A percentile compares a stretch with the other conserved stretches of the same genome.
Evolutionary conservation across 768 basidiomycete genomes (phyloP).

Genomic region (Rhizopogon rudus): DNA sequence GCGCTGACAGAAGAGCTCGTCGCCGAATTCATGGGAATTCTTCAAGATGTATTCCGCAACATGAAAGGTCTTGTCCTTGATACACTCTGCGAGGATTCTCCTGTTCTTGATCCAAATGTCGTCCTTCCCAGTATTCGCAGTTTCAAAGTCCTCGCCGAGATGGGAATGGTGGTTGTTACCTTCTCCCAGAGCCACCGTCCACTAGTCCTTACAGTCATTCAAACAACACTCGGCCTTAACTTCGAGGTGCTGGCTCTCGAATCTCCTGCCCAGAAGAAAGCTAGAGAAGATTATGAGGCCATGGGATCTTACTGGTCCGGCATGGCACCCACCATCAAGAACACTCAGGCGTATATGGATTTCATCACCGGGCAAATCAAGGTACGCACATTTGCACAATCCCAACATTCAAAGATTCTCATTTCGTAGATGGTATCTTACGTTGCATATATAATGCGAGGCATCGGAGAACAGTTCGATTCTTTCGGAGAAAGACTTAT

Average conservation of each 20-base stretch:
- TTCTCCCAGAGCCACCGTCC: constrained; percentile 79
- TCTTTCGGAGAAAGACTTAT: constrained; percentile 79
- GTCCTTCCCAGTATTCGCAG: constrained; percentile 73
- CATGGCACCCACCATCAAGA: constrained; percentile 71
- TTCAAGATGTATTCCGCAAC: constrained; percentile 74
- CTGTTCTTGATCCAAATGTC: constrained; percentile 46
- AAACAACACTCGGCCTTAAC: constrained; percentile 68
- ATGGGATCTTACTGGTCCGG: constrained; percentile 83
- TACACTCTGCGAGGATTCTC: constrained; percentile 65
- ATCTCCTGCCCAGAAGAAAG: constrained; percentile 74
- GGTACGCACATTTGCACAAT: constrained; percentile 33
- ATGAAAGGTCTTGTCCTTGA: constrained; percentile 69
- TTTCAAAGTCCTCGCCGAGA: constrained; percentile 92
- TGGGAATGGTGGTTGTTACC: constrained; percentile 87
- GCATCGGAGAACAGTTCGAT: constrained; percentile 57
- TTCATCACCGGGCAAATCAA: constrained; percentile 89
- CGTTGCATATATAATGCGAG: constrained; percentile 83
- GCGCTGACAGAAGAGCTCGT: constrained; percentile 68
- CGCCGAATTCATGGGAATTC: constrained; percentile 73
- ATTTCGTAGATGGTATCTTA: constrained; percentile 77
- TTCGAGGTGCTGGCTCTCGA: constrained; percentile 76
- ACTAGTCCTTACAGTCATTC: constrained; percentile 60
- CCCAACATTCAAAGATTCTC: constrained; percentile 4
- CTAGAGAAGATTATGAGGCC: constrained; percentile 73
- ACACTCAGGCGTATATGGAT: constrained; percentile 71